These are phyloP conservation scores for Microthlaspi erraticum DNA, from an alignment of 345 rosid species.

Conservation along the genomic window DNA sequence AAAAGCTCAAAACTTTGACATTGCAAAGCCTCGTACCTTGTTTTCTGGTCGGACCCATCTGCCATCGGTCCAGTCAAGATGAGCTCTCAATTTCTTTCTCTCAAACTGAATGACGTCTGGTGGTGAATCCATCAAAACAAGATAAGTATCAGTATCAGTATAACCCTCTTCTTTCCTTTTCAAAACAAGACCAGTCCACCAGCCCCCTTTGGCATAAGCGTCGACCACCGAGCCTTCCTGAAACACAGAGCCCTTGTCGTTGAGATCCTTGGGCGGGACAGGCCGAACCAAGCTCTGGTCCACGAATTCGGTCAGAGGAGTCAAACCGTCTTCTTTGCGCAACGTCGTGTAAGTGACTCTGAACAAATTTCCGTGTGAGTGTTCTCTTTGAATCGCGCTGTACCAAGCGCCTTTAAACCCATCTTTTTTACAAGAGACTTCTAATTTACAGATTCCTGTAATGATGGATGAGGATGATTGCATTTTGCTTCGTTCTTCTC, in stretches of 20 bases:
- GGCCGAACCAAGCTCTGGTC: constrained; percentile 58
- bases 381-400: constrained; percentile 7
- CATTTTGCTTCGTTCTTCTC: background rate
- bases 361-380: no score
- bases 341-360: constrained; percentile 51
- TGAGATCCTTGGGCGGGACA: constrained; percentile 45
- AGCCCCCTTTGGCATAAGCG: constrained; percentile 49
- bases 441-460: background rate
- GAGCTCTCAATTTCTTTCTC: constrained; percentile 54
- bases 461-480: background rate
- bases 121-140: constrained; percentile 57
- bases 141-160: no score
- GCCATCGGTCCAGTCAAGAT: constrained; percentile 55
- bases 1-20: constrained; percentile 1
- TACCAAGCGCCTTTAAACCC: constrained; percentile 4
- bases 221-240: constrained; percentile 49
- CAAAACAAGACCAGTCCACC: constrained; percentile 65
- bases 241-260: constrained; percentile 7
- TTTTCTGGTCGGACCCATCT: constrained; percentile 55
- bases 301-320: constrained; percentile 50
- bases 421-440: background rate
- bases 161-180: constrained; percentile 41
- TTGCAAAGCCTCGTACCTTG: constrained; percentile 36
- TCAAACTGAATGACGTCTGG: constrained; percentile 57
- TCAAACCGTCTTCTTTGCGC: constrained; percentile 44